phyloP scores from a whole-genome alignment of 208 protist species.

The Crithidia sp. region DNA sequence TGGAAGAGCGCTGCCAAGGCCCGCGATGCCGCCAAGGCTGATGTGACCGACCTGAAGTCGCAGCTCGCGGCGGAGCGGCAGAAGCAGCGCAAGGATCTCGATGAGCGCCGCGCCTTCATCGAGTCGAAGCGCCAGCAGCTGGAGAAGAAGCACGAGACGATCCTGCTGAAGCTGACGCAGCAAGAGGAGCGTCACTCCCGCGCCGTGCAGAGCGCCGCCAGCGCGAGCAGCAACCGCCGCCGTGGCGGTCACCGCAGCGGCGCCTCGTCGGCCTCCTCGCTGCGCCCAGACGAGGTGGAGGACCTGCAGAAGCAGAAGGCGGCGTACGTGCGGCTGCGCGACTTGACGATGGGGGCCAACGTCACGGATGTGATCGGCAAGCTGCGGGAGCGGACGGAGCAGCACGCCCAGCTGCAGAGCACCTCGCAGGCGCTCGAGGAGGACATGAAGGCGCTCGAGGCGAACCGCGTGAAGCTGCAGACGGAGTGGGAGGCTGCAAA shows the following conservation, averaged over 20 bases:
- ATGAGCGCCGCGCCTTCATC: slow-evolving; percentile 85
- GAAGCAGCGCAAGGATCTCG: slow-evolving; percentile 83
- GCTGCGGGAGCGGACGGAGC: slow-evolving; percentile 81
- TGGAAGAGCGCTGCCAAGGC: slow-evolving; percentile 82
- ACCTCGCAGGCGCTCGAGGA: slow-evolving; percentile 74
- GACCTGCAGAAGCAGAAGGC: slow-evolving; percentile 77
- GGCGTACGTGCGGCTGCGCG: slow-evolving; percentile 93
- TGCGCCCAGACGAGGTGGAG: slow-evolving; percentile 73
- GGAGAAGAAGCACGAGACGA: slow-evolving; percentile 56
- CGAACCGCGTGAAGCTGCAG: slow-evolving; percentile 62
- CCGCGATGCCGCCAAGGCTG: slow-evolving; percentile 79
- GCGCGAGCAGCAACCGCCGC: slow-evolving; percentile 2
- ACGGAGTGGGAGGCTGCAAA: slow-evolving; percentile 76
- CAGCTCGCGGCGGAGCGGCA: slow-evolving; percentile 78
- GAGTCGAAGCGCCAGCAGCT: slow-evolving; percentile 76
- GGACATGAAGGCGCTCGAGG: slow-evolving; percentile 50
- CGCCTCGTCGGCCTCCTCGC: slow-evolving; percentile 26
- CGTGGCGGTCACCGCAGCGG: slow-evolving; percentile 32
- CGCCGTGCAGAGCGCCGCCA: slow-evolving; percentile 20
- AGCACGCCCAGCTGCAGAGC: slow-evolving; percentile 72
- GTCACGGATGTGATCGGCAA: slow-evolving; percentile 92
- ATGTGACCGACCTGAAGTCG: slow-evolving; percentile 75
- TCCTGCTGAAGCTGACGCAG: slow-evolving; percentile 69
- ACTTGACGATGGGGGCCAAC: slow-evolving; percentile 81
- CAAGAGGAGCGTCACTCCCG: slow-evolving; percentile 74